Percentiles rank a stretch among this genome's conserved stretches.
Evolutionary conservation across 208 protist species (phyloP).

Genomic region (Wallacemonas collosoma): DNA sequence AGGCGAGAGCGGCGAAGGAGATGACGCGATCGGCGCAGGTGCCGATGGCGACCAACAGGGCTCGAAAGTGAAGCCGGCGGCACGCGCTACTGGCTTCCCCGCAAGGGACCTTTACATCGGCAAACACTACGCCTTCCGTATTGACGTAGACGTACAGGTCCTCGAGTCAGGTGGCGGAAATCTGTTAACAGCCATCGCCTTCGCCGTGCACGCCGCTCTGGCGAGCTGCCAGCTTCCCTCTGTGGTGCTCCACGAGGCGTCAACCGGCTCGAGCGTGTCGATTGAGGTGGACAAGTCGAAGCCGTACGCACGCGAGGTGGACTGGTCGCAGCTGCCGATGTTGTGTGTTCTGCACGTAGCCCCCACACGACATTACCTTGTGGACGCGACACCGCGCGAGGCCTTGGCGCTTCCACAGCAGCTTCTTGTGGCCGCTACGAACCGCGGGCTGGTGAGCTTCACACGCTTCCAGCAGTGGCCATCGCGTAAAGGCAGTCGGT

Average conservation of each 20-base stretch:
- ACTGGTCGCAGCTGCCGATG: slow-evolving; percentile 65
- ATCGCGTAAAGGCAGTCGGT: slow-evolving; percentile 55
- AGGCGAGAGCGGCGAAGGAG: slow-evolving; percentile 3
- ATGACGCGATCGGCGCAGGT: neutral
- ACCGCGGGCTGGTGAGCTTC: slow-evolving; percentile 54
- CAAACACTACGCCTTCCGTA: slow-evolving; percentile 67
- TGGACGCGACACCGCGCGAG: slow-evolving; percentile 73
- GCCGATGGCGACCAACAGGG: too few relatives aligned
- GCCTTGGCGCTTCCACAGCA: slow-evolving; percentile 83
- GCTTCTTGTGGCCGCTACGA: slow-evolving; percentile 63
- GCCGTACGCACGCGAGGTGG: slow-evolving; percentile 49
- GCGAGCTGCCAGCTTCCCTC: slow-evolving; percentile 49
- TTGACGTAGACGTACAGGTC: slow-evolving; percentile 86
- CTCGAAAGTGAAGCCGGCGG: neutral
- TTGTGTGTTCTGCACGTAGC: slow-evolving; percentile 59
- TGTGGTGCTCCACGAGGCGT: slow-evolving; percentile 64
- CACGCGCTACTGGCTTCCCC: slow-evolving; percentile 42
- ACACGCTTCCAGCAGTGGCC: slow-evolving; percentile 68
- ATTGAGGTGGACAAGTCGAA: slow-evolving; percentile 75
- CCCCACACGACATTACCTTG: slow-evolving; percentile 78
- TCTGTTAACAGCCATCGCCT: slow-evolving; percentile 41
- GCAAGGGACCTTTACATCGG: slow-evolving; percentile 71
- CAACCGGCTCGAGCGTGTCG: slow-evolving; percentile 42
- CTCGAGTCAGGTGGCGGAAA: slow-evolving; percentile 70
- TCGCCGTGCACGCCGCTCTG: slow-evolving; percentile 74